Conservation (phyloP, 2,329 filamentous ascomycete species). For the Penicillium hordei region DNA sequence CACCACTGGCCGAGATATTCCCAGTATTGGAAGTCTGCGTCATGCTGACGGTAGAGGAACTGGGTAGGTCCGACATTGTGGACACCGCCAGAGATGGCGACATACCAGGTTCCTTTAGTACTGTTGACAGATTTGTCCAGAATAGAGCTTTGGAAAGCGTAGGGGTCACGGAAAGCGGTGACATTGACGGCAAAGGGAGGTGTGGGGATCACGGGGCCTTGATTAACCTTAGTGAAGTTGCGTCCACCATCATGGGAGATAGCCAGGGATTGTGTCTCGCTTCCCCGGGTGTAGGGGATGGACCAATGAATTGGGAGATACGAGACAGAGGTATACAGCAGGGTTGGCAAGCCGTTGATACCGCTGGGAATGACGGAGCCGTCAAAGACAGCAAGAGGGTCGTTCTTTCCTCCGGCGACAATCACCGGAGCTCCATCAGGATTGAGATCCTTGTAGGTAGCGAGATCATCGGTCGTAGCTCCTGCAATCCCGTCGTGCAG, state of each 20-base stretch:
- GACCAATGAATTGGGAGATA: conserved; percentile 49
- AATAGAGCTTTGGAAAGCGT: conserved; percentile 16
- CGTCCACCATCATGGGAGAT: conserved; percentile 48
- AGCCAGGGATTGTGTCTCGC: conserved; percentile 49
- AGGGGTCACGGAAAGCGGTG: conserved; percentile 24
- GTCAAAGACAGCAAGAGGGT: conserved; percentile 21
- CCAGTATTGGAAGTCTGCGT: conserved; percentile 19
- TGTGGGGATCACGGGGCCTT: conserved; percentile 47
- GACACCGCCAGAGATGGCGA: conserved; percentile 20
- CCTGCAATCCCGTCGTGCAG: conserved; percentile 20
- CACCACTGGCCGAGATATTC: conserved; percentile 24
- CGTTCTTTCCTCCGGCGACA: conserved; percentile 18
- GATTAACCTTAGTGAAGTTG: conserved; percentile 49
- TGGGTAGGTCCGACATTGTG: conserved; percentile 15
- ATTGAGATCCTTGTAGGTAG: conserved; percentile 18
- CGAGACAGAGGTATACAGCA: conserved; percentile 51
- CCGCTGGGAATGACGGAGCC: conserved; percentile 21
- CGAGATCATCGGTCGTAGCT: conserved; percentile 18
- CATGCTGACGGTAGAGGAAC: conserved; percentile 22
- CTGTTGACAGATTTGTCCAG: conserved; percentile 13
- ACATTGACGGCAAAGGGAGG: conserved; percentile 19
- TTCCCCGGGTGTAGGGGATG: conserved; percentile 45
- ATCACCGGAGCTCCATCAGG: conserved; percentile 12
- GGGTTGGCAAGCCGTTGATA: conserved; percentile 46
- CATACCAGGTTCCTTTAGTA: conserved; percentile 18